phyloP scores from a whole-genome alignment of 805 yeast species.

The Lipomyces oligophaga region DNA sequence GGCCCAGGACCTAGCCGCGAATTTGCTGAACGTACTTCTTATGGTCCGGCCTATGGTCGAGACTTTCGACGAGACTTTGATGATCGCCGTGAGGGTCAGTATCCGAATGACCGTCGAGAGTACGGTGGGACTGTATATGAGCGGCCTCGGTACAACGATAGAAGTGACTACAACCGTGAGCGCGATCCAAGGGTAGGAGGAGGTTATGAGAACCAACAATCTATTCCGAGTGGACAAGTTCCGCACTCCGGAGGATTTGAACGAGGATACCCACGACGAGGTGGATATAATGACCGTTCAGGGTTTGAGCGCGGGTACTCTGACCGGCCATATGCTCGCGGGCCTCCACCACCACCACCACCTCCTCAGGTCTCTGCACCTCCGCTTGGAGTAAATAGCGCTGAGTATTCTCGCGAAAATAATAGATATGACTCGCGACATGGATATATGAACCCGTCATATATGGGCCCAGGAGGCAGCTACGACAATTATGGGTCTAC shows the following conservation, averaged over 20 bases:
- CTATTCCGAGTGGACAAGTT: too few relatives aligned
- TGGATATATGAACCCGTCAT: too few relatives aligned
- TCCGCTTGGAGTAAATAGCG: background rate
- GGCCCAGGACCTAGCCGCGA: background rate
- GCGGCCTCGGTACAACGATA: background rate
- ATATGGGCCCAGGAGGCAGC: too few relatives aligned
- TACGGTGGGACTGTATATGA: slow-evolving; percentile 1
- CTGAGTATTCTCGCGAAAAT: too few relatives aligned
- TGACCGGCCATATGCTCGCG: background rate
- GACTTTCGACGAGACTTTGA: slow-evolving; percentile 6
- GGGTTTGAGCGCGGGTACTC: background rate
- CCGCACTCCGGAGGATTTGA: background rate
- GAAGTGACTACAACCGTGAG: slow-evolving; percentile 6
- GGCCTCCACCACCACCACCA: too few relatives aligned
- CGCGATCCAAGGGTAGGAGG: background rate
- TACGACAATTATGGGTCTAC: too few relatives aligned
- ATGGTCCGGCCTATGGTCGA: background rate
- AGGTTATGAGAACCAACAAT: slow-evolving; percentile 1
- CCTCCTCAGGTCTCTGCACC: background rate
- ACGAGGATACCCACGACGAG: background rate
- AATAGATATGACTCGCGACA: too few relatives aligned
- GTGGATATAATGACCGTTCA: background rate
- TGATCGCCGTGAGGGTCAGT: slow-evolving; percentile 1
- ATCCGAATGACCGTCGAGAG: background rate
- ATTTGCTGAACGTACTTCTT: slow-evolving; percentile 4